Evolutionary conservation across 2,329 filamentous ascomycete species (phyloP).

Genomic region (Exserohilum rostratum): DNA sequence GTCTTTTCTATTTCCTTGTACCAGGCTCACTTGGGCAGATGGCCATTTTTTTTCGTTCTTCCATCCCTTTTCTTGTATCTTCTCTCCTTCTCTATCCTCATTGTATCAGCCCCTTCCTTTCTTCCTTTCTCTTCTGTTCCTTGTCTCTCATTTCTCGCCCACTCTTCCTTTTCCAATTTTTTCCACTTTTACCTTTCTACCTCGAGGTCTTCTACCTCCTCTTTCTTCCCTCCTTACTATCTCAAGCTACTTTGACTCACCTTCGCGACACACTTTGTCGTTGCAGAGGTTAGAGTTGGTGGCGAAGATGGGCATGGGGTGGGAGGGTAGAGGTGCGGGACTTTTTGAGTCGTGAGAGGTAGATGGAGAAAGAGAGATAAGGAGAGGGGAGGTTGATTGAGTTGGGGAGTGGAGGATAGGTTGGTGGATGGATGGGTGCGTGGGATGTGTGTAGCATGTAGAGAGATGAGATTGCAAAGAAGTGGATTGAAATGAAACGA

Average conservation of each 20-base stretch:
- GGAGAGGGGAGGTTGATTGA: too few relatives aligned
- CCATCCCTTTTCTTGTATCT: not conserved
- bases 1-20: not conserved
- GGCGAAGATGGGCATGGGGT: not conserved
- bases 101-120: not conserved
- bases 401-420: too few relatives aligned
- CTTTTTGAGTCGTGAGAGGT: too few relatives aligned
- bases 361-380: too few relatives aligned
- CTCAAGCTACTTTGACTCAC: not conserved
- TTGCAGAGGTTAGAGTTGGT: not conserved
- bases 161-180: not conserved
- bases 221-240: not conserved
- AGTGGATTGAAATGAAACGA: not conserved
- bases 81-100: not conserved
- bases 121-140: not conserved
- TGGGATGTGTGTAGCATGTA: too few relatives aligned
- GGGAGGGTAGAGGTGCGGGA: too few relatives aligned
- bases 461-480: too few relatives aligned
- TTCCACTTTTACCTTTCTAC: not conserved
- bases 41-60: not conserved
- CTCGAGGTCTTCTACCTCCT: not conserved
- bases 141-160: not conserved
- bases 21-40: not conserved
- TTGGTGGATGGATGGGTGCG: too few relatives aligned
- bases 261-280: not conserved